These are phyloP conservation scores for Globisporangium viniferum DNA, from an alignment of 352 stramenopile genomes.

Conservation along the genomic window DNA sequence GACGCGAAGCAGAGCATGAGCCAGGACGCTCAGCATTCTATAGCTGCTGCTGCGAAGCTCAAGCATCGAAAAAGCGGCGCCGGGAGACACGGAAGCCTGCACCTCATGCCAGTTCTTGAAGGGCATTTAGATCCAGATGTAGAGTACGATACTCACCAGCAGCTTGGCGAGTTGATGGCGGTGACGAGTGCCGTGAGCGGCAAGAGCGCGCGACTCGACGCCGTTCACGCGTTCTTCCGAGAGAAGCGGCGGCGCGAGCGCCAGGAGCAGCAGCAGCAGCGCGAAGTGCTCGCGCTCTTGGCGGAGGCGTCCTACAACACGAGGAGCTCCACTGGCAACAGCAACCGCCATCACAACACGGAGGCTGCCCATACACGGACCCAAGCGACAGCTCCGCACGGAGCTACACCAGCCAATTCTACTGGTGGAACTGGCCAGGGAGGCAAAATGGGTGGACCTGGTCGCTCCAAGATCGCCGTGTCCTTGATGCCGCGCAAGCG, in stretches of 20 bases:
- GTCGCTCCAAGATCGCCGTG: neutral
- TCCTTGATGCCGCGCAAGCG: conserved; percentile 14
- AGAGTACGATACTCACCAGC: neutral
- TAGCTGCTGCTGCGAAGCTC: neutral
- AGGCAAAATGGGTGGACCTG: neutral
- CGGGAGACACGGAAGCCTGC: neutral
- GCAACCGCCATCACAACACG: neutral
- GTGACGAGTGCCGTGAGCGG: neutral
- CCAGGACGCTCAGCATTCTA: conserved; percentile 1
- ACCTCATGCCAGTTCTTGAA: neutral
- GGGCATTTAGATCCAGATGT: neutral
- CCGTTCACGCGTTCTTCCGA: conserved; percentile 41
- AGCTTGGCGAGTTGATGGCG: neutral
- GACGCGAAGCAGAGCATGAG: conserved; percentile 22
- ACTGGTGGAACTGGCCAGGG: neutral
- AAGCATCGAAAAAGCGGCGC: neutral
- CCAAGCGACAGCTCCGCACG: neutral
- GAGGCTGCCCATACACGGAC: neutral
- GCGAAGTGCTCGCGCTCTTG: conserved; percentile 14
- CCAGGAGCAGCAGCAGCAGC: conserved; percentile 34
- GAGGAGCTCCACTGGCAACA: neutral
- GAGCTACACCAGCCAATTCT: neutral
- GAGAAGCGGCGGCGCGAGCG: conserved; percentile 38
- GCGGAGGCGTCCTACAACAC: conserved; percentile 1
- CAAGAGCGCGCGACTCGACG: conserved; percentile 21